Evolutionary conservation across 148 eudicot species (phyloP), one percentile per base, ranked within the genome.

Genomic region (Polygonum aviculare): DNA sequence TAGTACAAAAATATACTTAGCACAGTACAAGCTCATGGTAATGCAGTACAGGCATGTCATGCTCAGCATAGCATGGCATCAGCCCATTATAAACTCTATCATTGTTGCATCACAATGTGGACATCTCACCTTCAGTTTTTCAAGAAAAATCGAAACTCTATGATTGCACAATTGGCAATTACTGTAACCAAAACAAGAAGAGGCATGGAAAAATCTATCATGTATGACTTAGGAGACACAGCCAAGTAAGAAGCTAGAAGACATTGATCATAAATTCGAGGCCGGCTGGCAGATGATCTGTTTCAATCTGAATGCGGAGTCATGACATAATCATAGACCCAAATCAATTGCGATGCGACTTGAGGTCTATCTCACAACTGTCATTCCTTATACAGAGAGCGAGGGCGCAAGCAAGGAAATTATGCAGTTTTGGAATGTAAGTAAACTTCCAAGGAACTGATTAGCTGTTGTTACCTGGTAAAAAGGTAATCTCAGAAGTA

Each of bases 231-330:
- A 31, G 69, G 39, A 62, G 69, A 62, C 33, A 36, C 69, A 65
- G 45, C 71, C 71, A 65, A 36, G 19, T 18, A 65, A 15, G 71
- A 36, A 33, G 54, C 47, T 12, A 65, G 40, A 65, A 36, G 71
- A 65, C 71, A 65, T 65, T 36, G 71, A 2, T 65, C 71, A 65
- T 65, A 65, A 65, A 65, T 65, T 65, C 2, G 19, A 65, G 71
- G 71, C 71, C 71, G 71, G 71, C 71, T 65, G 71, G 40, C 71
- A 65, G 71, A 65, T 65, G 36, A 54, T 35, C 21, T 19, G 12
- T 65, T 36, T 3, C 12, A 31, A 65, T 35, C n/a, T 10, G 41
- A 65, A 14, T 35, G 71, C 71, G 21, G 18, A 62, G 71, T 36
- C 44, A 12, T 16, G 45, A 65, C 21, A 65, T 65, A 14, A 33